A percentile compares a stretch with the other conserved stretches of the same genome.
Evolutionary conservation across 2,329 filamentous ascomycete species (phyloP).

Genomic region (Penicillium capsulatum): DNA sequence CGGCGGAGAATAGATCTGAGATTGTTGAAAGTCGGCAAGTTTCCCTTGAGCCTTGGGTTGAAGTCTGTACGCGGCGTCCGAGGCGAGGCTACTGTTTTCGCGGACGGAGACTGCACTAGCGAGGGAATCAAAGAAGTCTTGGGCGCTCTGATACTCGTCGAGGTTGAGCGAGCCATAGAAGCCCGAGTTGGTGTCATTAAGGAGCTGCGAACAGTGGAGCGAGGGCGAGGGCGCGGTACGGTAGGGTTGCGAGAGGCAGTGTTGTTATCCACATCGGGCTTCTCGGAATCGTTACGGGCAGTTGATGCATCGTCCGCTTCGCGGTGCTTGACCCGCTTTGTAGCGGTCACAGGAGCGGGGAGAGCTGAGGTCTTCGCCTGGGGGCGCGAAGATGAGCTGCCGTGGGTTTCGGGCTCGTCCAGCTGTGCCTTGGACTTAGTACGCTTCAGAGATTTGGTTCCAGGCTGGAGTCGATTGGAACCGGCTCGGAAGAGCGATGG

Average conservation of each 20-base stretch:
- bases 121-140: conserved; percentile 55
- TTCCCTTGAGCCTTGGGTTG: conserved; percentile 42
- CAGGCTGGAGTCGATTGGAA: conserved; percentile 41
- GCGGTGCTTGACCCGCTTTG: conserved; percentile 68
- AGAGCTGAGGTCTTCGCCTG: conserved; percentile 27
- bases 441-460: conserved; percentile 47
- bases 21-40: conserved; percentile 50
- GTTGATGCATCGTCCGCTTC: conserved; percentile 66
- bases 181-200: conserved; percentile 76
- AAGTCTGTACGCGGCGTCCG: conserved; percentile 47
- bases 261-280: conserved; percentile 12
- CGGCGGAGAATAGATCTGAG: conserved; percentile 62
- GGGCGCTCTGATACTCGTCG: conserved; percentile 50
- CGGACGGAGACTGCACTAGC: conserved; percentile 49
- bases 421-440: conserved; percentile 61
- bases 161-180: conserved; percentile 59
- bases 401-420: conserved; percentile 53
- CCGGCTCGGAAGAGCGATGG: conserved; percentile 64
- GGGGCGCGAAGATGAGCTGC: conserved; percentile 37
- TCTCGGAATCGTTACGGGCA: conserved; percentile 40
- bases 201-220: conserved; percentile 48
- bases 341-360: conserved; percentile 42
- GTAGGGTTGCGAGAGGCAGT: background rate
- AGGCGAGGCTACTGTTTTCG: conserved; percentile 46
- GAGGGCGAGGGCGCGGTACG: conserved; percentile 44